Base-by-base conservation (phyloP, 1,284 basidiomycete species). In the Sanghuangporus sanghuang region DNA sequence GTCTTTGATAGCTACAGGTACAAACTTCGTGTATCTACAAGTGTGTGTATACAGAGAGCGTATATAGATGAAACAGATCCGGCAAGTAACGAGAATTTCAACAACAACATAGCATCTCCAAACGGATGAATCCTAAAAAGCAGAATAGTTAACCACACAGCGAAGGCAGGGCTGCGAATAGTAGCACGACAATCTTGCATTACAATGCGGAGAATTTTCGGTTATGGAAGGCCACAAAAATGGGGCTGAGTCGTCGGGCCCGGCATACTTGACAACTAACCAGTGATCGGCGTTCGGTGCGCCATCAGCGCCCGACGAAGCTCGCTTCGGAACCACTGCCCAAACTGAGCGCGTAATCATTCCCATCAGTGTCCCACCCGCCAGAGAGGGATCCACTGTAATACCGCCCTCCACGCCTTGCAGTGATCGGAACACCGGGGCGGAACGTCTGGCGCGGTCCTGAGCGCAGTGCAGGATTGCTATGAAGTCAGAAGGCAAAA, bases 401-500 rank as follows among this genome's bases (percentile, higher is more conserved):
- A 36, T 55, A 62, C 38, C 55, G 44, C 9, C 57, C 57, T 9
- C 61, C 44, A 12, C 59, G 48, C 14, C 60, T 42, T 14, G 57
- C 40, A 9, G 27, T 35, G 39, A 65, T 50, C n/a, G 60, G 64
- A 5, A 62, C 55, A 11, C 64, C 64, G 39, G 64, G 64, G 18
- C 64, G 52, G 61, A 65, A 65, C 35, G 42, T 62, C 32, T 50
- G 59, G 52, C 55, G 64, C 12, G 64, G 64, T 16, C 64, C 61
- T 27, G 64, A 60, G n/a, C 64, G 64, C 21, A 66, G 62, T 44
- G 64, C 64, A 11, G 64, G 64, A 35, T 66, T 66, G 58, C 64
- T 66, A 50, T 11, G 40, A 40, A 14, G 23, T 46, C 50, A 59
- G 35, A 21, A 18, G 27, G 8, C 12, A 39, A 40, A 1, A 32